These are phyloP conservation scores for Globisporangium nodosum DNA, from an alignment of 352 stramenopile species.

Conservation along the genomic window DNA sequence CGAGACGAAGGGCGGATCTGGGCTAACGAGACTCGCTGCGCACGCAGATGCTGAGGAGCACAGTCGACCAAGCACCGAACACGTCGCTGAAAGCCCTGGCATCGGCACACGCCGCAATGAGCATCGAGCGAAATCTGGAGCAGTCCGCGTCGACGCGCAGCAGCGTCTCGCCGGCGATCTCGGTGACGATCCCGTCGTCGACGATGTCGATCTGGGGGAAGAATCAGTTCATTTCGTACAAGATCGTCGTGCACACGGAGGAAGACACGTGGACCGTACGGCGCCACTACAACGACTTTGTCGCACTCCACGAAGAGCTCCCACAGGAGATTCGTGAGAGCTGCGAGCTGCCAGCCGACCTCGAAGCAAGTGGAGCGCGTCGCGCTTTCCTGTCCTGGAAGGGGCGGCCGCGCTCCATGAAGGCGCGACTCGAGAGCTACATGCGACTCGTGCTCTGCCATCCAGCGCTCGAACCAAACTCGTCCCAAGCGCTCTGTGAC, in stretches of 20 bases:
- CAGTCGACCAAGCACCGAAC: neutral
- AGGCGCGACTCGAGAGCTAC: conserved; percentile 61
- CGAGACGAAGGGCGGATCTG: neutral
- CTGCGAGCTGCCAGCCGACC: conserved; percentile 42
- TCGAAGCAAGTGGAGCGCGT: conserved; percentile 2
- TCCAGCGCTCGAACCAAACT: conserved; percentile 39
- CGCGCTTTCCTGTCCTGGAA: conserved; percentile 59
- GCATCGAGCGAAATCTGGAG: neutral
- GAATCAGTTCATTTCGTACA: conserved; percentile 67
- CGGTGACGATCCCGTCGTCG: conserved; percentile 57
- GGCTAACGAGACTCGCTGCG: neutral
- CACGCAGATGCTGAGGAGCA: neutral
- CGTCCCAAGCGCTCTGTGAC: conserved; percentile 58
- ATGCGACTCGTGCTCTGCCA: conserved; percentile 47
- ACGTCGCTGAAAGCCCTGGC: neutral
- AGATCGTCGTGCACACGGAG: conserved; percentile 66
- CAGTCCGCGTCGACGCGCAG: conserved; percentile 16
- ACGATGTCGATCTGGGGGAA: conserved; percentile 70
- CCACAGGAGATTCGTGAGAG: conserved; percentile 34
- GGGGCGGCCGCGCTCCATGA: conserved; percentile 46
- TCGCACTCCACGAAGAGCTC: conserved; percentile 49
- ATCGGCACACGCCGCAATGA: neutral
- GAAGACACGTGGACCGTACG: conserved; percentile 64
- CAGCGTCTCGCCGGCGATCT: conserved; percentile 23
- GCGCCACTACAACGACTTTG: conserved; percentile 66